Evolutionary conservation across 345 rosid species (phyloP), one percentile per base, ranked within the genome.

Genomic region (Balakata baccata): DNA sequence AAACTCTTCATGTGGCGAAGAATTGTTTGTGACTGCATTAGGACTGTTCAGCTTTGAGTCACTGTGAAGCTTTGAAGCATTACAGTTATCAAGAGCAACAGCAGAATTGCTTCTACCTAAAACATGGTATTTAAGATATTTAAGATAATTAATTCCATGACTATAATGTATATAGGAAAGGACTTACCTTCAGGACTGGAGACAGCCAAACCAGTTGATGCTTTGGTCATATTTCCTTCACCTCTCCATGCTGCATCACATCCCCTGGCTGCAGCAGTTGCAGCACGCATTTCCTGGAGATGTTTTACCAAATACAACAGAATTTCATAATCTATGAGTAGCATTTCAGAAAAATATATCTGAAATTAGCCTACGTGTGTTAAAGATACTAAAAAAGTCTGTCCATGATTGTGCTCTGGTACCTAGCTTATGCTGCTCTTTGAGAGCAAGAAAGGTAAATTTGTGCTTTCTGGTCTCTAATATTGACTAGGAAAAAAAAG

Each of bases 1-100:
- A 77, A 89, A 87, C 70, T 82, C 98, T 79, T 91, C 91, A 43
- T 79, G 70, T 29, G 84, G 83, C 41, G 85, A 78, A 75, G 87
- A 77, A 74, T 77, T 85, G 72, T 70, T 82, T 20, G 76, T 75
- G 50, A 74, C 82, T 74, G 84, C 78, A 72, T 67, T 75, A 74
- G 86, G 83, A 71, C 47, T 72, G 76, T 72, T 70, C 70, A 67
- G 52, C 72, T 82, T 79, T 71, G 74, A 74, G 78, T 70, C 81
- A 68, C 34, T 58, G 51, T 76, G 77, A 77, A 56, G 64, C 75
- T 76, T 72, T 73, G 84, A 73, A 74, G 81, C 70, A 80, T 74
- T 69, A 46, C 72, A 66, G 22, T 83, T 79, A 62, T 79, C 85
- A 76, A 72, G 67, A 56, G 79, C 78, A 75, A 80, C 73, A 46